Base-by-base conservation (phyloP, 768 basidiomycete species). In the Termitomyces sp. region DNA sequence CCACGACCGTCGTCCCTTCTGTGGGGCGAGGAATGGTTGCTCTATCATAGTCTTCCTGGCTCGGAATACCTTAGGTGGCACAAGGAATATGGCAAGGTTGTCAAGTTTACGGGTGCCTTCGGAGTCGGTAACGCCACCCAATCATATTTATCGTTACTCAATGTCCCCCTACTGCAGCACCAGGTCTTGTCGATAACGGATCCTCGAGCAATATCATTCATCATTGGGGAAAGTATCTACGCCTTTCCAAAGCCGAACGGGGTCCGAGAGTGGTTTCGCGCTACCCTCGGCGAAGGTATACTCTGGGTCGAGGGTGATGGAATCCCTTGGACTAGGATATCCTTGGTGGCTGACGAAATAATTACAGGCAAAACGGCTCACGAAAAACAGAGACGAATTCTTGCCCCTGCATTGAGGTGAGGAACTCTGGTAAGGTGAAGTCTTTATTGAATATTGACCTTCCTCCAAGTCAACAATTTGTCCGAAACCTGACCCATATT, bases 261-360 rank as follows among this genome's bases (percentile, higher is more conserved):
- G 23, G 84, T 84, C 19, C 76, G 84, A 57, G 78, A 77, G 16
- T 86, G 85, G 85, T 86, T 86, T 63, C 74, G 75, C 56, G 78
- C 78, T 32, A 76, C 83, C 1, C 72, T 84, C 6, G 85, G 85
- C 12, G 76, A 84, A 67, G 84, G 85, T 21, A 80, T 86, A 55
- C 78, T 86, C 23, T 85, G 82, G 79, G 75, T 84, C 11, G 85
- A 86, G 79, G 85, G 84, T 79, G 51, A 42, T n/a, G 45, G 19
- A 23, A 14, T 23, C 25, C 25, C 11, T n/a, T 42, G 11, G 4
- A 21, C 35, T 19, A 50, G 40, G 23, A 21, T 50, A 28, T 42
- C 49, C 10, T 49, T 42, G 21, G 48, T 47, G 37, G 45, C 32
- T 60, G 11, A 32, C 41, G 23, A 28, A 34, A 32, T 47, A 34